Percentiles rank a stretch among this genome's conserved stretches.
Evolutionary conservation across 352 stramenopile species (phyloP).

Genomic region (Aphanomyces cochlioides): DNA sequence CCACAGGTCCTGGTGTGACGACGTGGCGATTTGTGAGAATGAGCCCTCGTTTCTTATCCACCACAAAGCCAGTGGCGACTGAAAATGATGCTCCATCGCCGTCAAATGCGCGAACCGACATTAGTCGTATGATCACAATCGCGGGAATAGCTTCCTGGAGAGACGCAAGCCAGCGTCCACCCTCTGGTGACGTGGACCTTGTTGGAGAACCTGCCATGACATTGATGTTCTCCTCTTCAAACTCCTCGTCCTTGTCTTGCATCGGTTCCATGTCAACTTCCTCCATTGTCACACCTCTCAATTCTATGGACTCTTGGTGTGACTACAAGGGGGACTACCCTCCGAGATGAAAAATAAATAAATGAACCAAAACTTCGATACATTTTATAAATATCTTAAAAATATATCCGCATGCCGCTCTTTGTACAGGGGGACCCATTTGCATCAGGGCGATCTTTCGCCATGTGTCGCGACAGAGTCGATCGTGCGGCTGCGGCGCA

Average conservation of each 20-base stretch:
- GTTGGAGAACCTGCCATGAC: not conserved
- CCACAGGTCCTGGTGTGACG: conserved; percentile 80
- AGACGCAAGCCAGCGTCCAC: conserved; percentile 63
- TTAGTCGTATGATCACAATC: conserved; percentile 84
- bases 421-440: no score
- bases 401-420: no score
- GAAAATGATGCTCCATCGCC: conserved; percentile 81
- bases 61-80: conserved; percentile 89
- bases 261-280: conserved; percentile 21
- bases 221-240: conserved; percentile 4
- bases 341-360: no score
- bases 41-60: conserved; percentile 82
- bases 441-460: no score
- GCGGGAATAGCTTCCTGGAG: conserved; percentile 68
- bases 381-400: no score
- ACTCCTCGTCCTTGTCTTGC: conserved; percentile 4
- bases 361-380: no score
- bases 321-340: no score
- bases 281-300: conserved; percentile 6
- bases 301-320: no score
- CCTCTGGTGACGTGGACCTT: conserved; percentile 38
- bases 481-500: no score
- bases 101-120: conserved; percentile 85
- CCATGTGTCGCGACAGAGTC: no score
- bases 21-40: conserved; percentile 93